A percentile compares a stretch with the other conserved stretches of the same genome.
Evolutionary conservation across 1,284 basidiomycete species (phyloP).

Genomic region (Microbotryum intermedium): DNA sequence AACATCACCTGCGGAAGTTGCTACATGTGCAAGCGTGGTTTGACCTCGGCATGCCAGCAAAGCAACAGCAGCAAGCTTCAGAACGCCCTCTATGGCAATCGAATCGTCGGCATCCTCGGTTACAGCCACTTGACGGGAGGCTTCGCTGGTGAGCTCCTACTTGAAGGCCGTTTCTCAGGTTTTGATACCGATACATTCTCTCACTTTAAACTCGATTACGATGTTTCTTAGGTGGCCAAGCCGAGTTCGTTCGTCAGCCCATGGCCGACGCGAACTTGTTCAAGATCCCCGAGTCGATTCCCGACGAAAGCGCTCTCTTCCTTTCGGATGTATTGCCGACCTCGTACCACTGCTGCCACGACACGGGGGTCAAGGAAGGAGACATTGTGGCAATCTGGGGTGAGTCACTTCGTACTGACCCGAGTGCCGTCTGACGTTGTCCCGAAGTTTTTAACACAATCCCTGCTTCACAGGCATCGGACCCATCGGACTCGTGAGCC

Average conservation of each 20-base stretch:
- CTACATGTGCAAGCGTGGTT: constrained; percentile 59
- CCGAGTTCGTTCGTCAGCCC: constrained; percentile 48
- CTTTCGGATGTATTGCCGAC: constrained; percentile 31
- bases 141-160: constrained; percentile 46
- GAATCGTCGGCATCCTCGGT: constrained; percentile 64
- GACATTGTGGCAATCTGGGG: constrained; percentile 61
- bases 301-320: constrained; percentile 49
- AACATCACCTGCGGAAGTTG: constrained; percentile 70
- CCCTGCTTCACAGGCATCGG: constrained; percentile 47
- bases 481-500: constrained; percentile 48
- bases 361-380: constrained; percentile 57
- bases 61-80: constrained; percentile 56
- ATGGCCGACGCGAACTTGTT: constrained; percentile 60
- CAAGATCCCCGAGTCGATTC: constrained; percentile 55
- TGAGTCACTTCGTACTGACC: constrained; percentile 3
- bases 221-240: constrained; percentile 46
- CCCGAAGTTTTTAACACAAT: not conserved
- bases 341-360: constrained; percentile 62
- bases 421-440: not conserved
- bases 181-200: no score
- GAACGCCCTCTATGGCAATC: constrained; percentile 59
- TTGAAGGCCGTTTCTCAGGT: no score
- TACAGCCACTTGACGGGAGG: constrained; percentile 49
- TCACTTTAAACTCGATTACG: no score
- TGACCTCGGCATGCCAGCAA: constrained; percentile 61